phyloP scores from a whole-genome alignment of 2,329 filamentous ascomycete genomes.

The Alternaria infectoria region DNA sequence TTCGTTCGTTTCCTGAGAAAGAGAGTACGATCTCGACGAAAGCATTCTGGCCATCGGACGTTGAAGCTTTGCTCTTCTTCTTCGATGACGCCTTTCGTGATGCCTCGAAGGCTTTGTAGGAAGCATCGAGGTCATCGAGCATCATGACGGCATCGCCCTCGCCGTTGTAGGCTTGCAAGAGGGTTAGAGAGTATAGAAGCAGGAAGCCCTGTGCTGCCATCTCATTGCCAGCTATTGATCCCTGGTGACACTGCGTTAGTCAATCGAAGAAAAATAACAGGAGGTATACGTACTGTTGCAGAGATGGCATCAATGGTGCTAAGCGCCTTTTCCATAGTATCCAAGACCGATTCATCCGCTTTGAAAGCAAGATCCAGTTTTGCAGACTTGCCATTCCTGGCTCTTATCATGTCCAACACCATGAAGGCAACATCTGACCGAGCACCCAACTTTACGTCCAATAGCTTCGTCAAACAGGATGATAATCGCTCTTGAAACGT shows the following conservation, averaged over 20 bases:
- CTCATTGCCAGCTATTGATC: conserved; percentile 34
- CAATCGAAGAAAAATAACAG: neutral
- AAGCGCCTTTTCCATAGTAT: conserved; percentile 45
- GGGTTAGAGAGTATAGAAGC: conserved; percentile 80
- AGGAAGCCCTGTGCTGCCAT: conserved; percentile 68
- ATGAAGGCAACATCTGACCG: conserved; percentile 36
- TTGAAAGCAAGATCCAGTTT: conserved; percentile 55
- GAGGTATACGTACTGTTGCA: conserved; percentile 23
- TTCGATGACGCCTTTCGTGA: conserved; percentile 70
- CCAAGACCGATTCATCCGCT: conserved; percentile 53
- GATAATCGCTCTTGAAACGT: conserved; percentile 62
- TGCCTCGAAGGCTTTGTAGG: conserved; percentile 59
- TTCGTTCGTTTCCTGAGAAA: conserved; percentile 84
- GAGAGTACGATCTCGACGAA: conserved; percentile 90
- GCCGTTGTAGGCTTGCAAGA: conserved; percentile 89
- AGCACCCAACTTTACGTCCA: conserved; percentile 37
- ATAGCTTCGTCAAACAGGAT: conserved; percentile 61
- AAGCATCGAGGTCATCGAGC: conserved; percentile 79
- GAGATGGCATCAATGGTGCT: conserved; percentile 38
- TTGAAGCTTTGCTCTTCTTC: conserved; percentile 45
- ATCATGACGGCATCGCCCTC: conserved; percentile 85
- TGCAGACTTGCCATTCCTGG: conserved; percentile 37
- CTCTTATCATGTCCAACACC: conserved; percentile 37
- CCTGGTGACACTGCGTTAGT: conserved; percentile 24
- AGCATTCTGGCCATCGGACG: conserved; percentile 31